Evolutionary conservation across 768 basidiomycete species (phyloP).

Genomic region (Rhizopogon sp.): DNA sequence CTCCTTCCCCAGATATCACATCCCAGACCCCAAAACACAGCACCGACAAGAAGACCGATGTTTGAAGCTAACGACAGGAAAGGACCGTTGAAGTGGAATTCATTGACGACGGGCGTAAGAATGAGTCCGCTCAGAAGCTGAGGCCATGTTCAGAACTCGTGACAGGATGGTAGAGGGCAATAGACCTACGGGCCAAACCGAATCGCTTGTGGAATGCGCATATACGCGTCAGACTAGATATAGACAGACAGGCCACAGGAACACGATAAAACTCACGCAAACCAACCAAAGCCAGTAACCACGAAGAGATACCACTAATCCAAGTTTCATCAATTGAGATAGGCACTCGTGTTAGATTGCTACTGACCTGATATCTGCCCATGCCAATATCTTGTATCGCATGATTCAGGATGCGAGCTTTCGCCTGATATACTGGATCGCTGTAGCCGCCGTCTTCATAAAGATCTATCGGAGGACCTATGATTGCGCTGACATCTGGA

Average conservation of each 20-base stretch:
- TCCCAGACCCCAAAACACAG: constrained; percentile 43
- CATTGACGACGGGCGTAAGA: constrained; percentile 41
- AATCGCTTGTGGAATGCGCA: constrained; percentile 11
- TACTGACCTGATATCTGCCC: constrained; percentile 48
- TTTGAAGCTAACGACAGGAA: constrained; percentile 48
- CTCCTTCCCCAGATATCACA: constrained; percentile 50
- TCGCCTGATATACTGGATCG: constrained; percentile 46
- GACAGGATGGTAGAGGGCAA: neutral
- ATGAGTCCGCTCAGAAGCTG: constrained; percentile 41
- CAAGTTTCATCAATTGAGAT: neutral
- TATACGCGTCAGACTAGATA: neutral
- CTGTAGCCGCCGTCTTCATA: constrained; percentile 30
- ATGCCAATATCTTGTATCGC: constrained; percentile 52
- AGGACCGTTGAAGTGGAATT: constrained; percentile 44
- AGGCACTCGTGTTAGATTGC: neutral
- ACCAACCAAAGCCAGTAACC: constrained; percentile 39
- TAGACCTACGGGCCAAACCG: constrained; percentile 33
- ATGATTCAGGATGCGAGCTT: constrained; percentile 41
- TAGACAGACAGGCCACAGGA: neutral
- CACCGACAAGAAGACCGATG: constrained; percentile 47
- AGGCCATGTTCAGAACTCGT: neutral
- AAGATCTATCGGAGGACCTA: constrained; percentile 16
- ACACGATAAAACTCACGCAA: constrained; percentile 24
- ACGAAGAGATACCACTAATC: constrained; percentile 32
- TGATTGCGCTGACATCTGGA: neutral